phyloP scores from a whole-genome alignment of 75 land plant genomes.

The Cunninghamia lanceolata region DNA sequence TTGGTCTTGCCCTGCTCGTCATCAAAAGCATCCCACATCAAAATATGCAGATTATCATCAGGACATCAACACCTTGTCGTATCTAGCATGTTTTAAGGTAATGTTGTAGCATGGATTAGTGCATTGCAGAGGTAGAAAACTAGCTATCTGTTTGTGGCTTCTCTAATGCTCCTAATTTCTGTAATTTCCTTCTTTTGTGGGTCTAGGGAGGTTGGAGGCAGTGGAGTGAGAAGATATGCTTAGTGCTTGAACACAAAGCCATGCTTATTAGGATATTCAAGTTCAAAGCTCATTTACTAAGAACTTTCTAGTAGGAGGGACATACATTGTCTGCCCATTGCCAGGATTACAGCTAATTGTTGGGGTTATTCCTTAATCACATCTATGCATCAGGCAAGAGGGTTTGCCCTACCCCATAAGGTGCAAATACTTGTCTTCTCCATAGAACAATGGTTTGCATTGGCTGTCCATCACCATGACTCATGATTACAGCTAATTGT shows the following conservation, averaged over 20 bases:
- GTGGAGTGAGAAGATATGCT: no score
- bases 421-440: no score
- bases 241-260: background rate
- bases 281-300: background rate
- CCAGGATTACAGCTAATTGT: no score
- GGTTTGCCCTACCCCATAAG: no score
- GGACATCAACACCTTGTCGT: background rate
- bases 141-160: background rate
- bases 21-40: background rate
- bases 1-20: constrained; percentile 75
- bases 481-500: no score
- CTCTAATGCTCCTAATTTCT: background rate
- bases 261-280: background rate
- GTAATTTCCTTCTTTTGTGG: background rate
- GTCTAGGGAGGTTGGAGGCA: background rate
- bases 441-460: no score
- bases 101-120: background rate
- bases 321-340: no score
- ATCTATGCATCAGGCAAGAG: no score
- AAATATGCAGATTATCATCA: background rate
- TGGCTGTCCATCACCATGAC: no score
- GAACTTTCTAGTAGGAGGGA: background rate
- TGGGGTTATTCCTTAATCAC: no score
- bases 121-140: background rate
- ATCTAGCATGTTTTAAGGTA: background rate